Evolutionary conservation across 1,139 yeast species (phyloP).

Genomic region (Kodamaea derodonti): DNA sequence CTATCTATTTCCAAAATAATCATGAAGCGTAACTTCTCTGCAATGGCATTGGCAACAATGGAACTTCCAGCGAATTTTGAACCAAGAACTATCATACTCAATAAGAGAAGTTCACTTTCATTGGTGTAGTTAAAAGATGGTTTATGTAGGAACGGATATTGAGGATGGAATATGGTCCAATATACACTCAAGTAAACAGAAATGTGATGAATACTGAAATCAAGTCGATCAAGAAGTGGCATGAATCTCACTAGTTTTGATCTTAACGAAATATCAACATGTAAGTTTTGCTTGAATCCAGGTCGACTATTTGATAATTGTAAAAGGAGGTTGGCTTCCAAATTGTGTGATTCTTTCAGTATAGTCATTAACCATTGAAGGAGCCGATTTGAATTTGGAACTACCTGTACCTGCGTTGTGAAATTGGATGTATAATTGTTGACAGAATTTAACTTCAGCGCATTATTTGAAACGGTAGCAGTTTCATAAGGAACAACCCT

Average conservation of each 20-base stretch:
- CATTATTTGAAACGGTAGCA: no score
- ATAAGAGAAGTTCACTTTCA: not conserved
- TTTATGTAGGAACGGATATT: conserved; percentile 55
- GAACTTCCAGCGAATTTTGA: not conserved
- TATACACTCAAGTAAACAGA: conserved; percentile 18
- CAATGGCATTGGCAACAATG: not conserved
- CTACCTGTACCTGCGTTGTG: no score
- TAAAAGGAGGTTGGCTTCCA: no score
- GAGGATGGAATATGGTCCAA: conserved; percentile 60
- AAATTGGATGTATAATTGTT: no score
- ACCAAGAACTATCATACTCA: not conserved
- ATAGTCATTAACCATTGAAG: no score
- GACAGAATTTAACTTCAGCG: no score
- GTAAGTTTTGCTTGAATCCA: not conserved
- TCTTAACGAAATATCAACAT: not conserved
- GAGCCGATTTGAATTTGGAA: no score
- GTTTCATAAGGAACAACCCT: no score
- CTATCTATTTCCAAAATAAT: not conserved
- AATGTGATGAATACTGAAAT: not conserved
- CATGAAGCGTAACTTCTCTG: not conserved
- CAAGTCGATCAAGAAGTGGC: not conserved
- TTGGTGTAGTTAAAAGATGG: conserved; percentile 57
- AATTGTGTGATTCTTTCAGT: no score
- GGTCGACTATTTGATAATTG: no score
- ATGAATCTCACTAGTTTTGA: no score